These are phyloP conservation scores for Melampsora medusae DNA, from an alignment of 1,284 basidiomycete species.

Conservation along the genomic window DNA sequence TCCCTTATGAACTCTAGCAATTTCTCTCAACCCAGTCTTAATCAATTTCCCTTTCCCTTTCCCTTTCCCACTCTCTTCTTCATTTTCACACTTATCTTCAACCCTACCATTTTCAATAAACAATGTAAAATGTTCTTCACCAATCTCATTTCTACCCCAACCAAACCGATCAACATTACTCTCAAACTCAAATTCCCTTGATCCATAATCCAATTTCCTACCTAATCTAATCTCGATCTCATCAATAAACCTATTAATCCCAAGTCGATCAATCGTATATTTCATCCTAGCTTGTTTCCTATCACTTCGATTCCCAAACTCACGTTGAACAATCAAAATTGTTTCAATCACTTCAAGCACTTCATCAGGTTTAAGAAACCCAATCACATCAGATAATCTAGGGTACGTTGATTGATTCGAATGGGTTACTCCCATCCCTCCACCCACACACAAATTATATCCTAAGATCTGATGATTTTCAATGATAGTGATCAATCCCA, in stretches of 20 bases:
- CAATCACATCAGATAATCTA: constrained; percentile 79
- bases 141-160: constrained; percentile 83
- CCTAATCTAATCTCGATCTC: constrained; percentile 89
- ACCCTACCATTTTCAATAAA: constrained; percentile 94
- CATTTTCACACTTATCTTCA: background rate
- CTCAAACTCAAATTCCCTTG: constrained; percentile 76
- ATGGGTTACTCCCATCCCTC: constrained; percentile 99
- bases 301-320: constrained; percentile 86
- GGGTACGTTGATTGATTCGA: constrained; percentile 99
- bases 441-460: constrained; percentile 62
- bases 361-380: constrained; percentile 87
- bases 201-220: constrained; percentile 67
- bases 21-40: constrained; percentile 88
- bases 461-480: constrained; percentile 59
- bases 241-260: constrained; percentile 75
- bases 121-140: constrained; percentile 84
- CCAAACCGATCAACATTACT: constrained; percentile 91
- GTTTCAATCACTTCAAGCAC: constrained; percentile 83
- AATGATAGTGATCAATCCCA: constrained; percentile 90
- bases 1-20: constrained; percentile 91
- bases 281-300: constrained; percentile 66
- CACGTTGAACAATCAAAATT: constrained; percentile 89
- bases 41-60: background rate
- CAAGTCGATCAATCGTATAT: constrained; percentile 87
- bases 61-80: background rate